A percentile compares a stretch with the other conserved stretches of the same genome.
These are phyloP conservation scores for Fraxinus angustifolia DNA, from an alignment of 305 asterid species.

Conservation along the genomic window DNA sequence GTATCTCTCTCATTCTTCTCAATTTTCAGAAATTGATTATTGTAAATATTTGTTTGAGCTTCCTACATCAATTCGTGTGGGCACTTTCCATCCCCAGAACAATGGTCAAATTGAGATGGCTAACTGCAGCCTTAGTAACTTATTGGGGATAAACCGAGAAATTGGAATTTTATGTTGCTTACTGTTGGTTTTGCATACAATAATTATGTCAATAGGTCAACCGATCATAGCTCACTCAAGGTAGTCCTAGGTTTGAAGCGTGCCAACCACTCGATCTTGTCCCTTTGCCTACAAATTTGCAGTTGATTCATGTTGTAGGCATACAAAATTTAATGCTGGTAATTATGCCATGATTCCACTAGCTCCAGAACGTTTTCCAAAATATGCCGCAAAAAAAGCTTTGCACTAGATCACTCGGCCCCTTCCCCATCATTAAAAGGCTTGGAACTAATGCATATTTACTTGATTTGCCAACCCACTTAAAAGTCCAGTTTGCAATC, in stretches of 20 bases:
- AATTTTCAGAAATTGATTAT: background rate
- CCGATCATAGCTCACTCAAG: background rate
- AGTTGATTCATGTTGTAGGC: background rate
- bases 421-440: background rate
- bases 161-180: background rate
- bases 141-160: background rate
- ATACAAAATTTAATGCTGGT: background rate
- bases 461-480: background rate
- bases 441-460: background rate
- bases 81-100: background rate
- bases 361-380: background rate
- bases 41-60: background rate
- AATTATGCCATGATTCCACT: background rate
- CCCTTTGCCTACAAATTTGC: background rate
- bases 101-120: background rate
- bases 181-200: background rate
- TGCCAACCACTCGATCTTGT: background rate
- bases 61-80: background rate
- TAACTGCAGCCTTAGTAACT: background rate
- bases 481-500: background rate
- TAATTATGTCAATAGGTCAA: background rate
- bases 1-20: background rate
- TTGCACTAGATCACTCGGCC: background rate
- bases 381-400: background rate
- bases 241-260: background rate